Base-by-base conservation (phyloP, 78 protist species). In the Dictyostelium citrinum region DNA sequence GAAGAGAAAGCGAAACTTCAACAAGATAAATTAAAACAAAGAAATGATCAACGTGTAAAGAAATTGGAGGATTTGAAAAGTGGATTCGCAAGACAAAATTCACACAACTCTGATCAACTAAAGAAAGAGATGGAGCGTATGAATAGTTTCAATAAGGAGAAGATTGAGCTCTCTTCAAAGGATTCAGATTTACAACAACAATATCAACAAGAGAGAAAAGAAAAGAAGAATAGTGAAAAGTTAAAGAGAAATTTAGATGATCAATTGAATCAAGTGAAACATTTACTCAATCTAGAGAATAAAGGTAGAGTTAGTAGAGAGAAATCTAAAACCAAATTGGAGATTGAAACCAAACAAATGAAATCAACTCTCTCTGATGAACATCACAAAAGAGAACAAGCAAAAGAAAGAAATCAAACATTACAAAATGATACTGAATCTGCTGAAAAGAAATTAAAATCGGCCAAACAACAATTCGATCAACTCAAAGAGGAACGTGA, bases 241-340 rank as follows among this genome's bases (percentile, higher is more conserved):
- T 71, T 72, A 3, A 88, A 88, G 12, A 58, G 70, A 31, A 46
- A 27, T 67, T 43, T 88, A 24, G 93, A 88, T 45, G 93, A 88
- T n/a, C 86, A 88, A 64, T 46, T 88, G 35, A 76, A 78, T 22
- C 64, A 67, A 24, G 93, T 83, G 3, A 55, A 79, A 17, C 85
- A 78, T 24, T 67, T 88, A 27, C 41, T 88, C 12, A 83, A 46
- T 46, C 2, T 75, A 0, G 93, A 88, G 43, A 60, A 20, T 29
- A 88, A 78, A 45, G 39, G 72, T 31, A 60, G 80, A 45, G 5
- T 67, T 2, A 43, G 31, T 1, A 76, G 68, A 22, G 93, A 88
- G 33, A 88, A 88, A 41, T 24, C 81, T 17, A 88, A 88, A 68
- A 31, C 77, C 10, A 88, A 88, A 58, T 49, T 88, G 51, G 93